Base-by-base conservation (phyloP, 805 yeast species). In the Cyberlindnera mycetangii region DNA sequence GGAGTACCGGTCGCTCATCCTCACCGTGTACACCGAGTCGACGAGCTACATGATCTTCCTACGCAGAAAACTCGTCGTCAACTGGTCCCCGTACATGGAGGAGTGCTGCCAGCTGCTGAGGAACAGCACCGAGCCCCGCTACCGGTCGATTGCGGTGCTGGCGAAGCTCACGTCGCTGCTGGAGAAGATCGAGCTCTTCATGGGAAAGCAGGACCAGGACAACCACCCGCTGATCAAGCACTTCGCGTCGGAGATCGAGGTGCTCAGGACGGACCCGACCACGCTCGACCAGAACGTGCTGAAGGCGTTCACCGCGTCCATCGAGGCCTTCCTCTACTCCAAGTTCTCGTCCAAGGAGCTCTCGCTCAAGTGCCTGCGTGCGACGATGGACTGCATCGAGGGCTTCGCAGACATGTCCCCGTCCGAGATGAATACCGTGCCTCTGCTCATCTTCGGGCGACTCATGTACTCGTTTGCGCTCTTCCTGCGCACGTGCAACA, bases 1-100 rank as follows among this genome's bases (percentile, higher is more conserved):
- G 6, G 85, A 80, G 48, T 69, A 75, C 51, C 66, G 78, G 42
- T 69, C 73, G 14, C 52, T 84, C 20, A 71, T 85, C 43, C 57
- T 87, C 52, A 69, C 76, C 10, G 75, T 82, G 5, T 88, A 85
- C 59, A 69, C 78, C 49, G 66, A 79, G 7, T 72, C 87, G 3
- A 77, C 86, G 31, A 76, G 83, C 41, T 79, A 79, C 44, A 75
- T 86, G 19, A 67, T 85, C 42, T 81, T 85, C 46, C 65, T 86
- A 47, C 69, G 90, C 47, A 73, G 93, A 52, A 70, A 81, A 32
- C 69, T 80, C 9, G 76, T 75, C 44, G 77, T 79, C 22, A 74
- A 74, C 47, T 84, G 89, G 89, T 72, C 81, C 1, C 49, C 62
- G 1, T 82, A 75, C 52, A 74, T 84, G 37, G 81, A 81, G 45